Base-by-base conservation (phyloP, 495 filamentous ascomycete species). In the Penicillium malachiteum region DNA sequence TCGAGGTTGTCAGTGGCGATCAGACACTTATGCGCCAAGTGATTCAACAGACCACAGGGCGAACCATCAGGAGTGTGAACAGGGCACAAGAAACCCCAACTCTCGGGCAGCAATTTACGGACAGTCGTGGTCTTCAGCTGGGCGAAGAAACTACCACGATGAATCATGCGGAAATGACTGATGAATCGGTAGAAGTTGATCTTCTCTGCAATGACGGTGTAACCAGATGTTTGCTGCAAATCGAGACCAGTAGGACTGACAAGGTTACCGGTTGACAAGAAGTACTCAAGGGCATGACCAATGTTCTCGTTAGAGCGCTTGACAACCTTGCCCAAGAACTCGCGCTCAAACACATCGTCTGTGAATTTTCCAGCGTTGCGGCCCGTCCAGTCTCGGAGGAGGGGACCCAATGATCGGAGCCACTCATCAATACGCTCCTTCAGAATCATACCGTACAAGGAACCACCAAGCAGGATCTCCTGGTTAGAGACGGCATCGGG, bases 171-270 rank as follows among this genome's bases (percentile, higher is more conserved):
- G 80, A 98, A 98, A 69, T 98, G 94, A 76, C 90, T 93, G 75
- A 98, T 95, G 76, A 98, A 98, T 60, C 94, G 89, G 64, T 95
- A 87, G 77, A 97, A 98, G 78, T 98, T 98, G 65, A 97, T 92
- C 80, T 97, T 97, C 72, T 98, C 94, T 4, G 94, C 94, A 52
- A 97, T 93, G 37, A 98, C 89, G 0, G 89, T 95, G 73, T 94
- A 98, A 54, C 94, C 94, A 30, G 94, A 95, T 1, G 86, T 83
- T 67, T 98, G 94, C 59, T 97, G 93, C 57, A 97, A 70, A 81
- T 97, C 94, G 43, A 98, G 80, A 62, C 94, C 94, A 33, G 88
- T 92, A 6, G 89, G 87, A 75, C 90, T 96, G 59, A 88, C 81
- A 31, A 98, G 78, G 65, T 98, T 98, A 60, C 94, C 94, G 1